Base-by-base conservation (phyloP, 164 flowering plant genomes). In the Piper longum region DNA sequence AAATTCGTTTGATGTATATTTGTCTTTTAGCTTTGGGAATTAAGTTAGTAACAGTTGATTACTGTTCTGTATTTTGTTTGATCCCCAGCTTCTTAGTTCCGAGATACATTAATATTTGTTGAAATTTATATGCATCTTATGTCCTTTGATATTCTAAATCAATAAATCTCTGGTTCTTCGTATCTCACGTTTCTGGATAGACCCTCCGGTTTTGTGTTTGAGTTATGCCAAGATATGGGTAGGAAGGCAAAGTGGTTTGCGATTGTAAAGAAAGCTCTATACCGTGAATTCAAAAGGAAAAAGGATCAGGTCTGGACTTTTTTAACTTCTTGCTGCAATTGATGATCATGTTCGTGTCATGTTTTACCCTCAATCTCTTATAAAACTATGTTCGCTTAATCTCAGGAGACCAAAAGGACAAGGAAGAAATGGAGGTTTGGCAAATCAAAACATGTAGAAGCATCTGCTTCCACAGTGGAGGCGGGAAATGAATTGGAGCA, bases 181-280 rank as follows among this genome's bases (percentile, higher is more conserved):
- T 26, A 26, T 26, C 36, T 26, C 36, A 26, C 2, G 36, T 26
- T 26, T 26, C 36, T 0, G 36, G 36, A 26, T 26, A 26, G 36
- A 26, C 36, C 36, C 36, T 26, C 36, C 36, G 36, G 36, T 26
- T 26, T 26, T 26, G 36, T 26, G 72, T 44, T 26, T 26, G 36
- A 67, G 78, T 26, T 68, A 66, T 72, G 73, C 67, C 18, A 69
- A 77, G 68, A 73, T 59, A 92, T 89, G 97, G 95, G 96, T 71
- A 89, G 76, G 84, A 89, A 81, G 77, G 84, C 86, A 69, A 75
- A 71, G 61, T 93, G 97, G 96, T 82, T 88, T 70, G 72, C 81
- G 74, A 85, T 89, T 36, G 87, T 93, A 62, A 89, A 81, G 83
- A 93, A 80, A 72, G 98, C 85, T 61, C 71, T 92, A 56, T 80